Conservation (phyloP, 164 flowering plant species). For the Stephania japonica region DNA sequence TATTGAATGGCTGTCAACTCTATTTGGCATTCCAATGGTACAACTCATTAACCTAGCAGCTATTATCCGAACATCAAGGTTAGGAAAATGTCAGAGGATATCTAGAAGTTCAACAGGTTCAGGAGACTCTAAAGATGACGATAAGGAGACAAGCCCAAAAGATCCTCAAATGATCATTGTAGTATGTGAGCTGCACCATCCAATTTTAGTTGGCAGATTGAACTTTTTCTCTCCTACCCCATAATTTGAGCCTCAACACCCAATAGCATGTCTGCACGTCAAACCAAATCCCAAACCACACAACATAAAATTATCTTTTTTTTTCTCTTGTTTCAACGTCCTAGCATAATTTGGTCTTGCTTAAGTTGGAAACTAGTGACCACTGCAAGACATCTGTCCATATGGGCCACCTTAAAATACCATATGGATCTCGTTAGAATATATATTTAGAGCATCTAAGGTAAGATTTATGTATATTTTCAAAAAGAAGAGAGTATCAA, state of each 20-base stretch:
- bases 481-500: background rate
- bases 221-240: background rate
- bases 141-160: slow-evolving; percentile 1
- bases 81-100: slow-evolving; percentile 5
- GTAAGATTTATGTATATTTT: background rate
- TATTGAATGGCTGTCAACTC: background rate
- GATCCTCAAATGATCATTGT: background rate
- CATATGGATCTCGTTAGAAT: background rate
- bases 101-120: background rate
- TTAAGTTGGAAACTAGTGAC: slow-evolving; percentile 5
- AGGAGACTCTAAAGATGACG: background rate
- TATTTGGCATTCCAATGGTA: background rate
- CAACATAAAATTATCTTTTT: background rate
- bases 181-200: background rate
- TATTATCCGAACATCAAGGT: background rate
- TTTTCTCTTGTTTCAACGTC: slow-evolving; percentile 4
- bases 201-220: background rate
- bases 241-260: background rate
- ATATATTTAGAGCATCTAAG: background rate
- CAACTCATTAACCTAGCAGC: background rate
- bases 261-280: slow-evolving; percentile 3
- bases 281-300: background rate
- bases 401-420: background rate
- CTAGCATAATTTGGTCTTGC: background rate
- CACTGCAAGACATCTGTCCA: background rate